Conservation (phyloP, 2,329 filamentous ascomycete genomes). For the Colletotrichum paranaense region DNA sequence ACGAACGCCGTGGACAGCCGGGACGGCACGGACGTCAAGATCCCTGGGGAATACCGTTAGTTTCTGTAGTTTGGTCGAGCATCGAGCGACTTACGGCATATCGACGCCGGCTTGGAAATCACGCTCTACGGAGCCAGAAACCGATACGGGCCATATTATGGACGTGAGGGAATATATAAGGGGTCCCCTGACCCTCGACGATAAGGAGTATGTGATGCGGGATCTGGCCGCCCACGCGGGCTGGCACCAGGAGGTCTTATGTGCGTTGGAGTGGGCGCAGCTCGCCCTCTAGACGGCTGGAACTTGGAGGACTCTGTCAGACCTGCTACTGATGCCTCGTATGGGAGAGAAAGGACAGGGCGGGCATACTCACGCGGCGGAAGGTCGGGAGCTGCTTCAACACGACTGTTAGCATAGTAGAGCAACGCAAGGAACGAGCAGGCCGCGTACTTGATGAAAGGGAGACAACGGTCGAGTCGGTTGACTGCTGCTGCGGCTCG, state of each 20-base stretch:
- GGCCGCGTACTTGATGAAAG: neutral
- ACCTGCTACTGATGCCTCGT: neutral
- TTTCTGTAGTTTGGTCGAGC: neutral
- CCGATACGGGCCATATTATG: too few relatives aligned
- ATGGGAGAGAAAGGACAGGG: neutral
- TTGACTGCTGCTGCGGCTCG: neutral
- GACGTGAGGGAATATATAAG: too few relatives aligned
- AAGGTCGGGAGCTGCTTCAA: neutral
- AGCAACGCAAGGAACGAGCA: neutral
- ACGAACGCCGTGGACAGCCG: neutral
- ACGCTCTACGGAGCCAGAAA: too few relatives aligned
- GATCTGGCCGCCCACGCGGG: neutral
- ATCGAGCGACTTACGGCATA: neutral
- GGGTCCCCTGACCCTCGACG: too few relatives aligned
- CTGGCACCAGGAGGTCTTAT: neutral
- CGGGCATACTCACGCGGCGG: neutral
- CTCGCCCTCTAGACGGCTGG: neutral
- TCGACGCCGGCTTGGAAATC: neutral
- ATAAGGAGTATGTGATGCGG: too few relatives aligned
- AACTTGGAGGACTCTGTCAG: neutral
- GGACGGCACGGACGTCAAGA: neutral
- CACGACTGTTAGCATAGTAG: neutral
- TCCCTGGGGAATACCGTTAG: neutral
- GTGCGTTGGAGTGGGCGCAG: neutral
- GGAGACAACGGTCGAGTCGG: neutral